A percentile compares a stretch with the other conserved stretches of the same genome.
Evolutionary conservation across 2,329 filamentous ascomycete genomes (phyloP).

Genomic region (Nothopassalora personata): DNA sequence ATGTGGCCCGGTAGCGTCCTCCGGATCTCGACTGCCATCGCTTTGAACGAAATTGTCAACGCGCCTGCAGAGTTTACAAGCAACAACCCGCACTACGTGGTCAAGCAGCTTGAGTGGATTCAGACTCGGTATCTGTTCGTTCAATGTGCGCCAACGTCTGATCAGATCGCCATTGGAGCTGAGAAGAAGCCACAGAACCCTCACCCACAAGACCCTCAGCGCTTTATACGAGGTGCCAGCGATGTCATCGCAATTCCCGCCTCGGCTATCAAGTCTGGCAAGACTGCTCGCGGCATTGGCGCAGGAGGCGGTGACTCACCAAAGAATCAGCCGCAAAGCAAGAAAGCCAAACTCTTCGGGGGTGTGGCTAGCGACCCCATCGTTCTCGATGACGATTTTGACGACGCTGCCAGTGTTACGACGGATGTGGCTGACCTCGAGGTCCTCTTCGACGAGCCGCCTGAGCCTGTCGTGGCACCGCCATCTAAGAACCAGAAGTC

Average conservation of each 20-base stretch:
- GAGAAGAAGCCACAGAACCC: constrained; percentile 21
- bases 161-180: constrained; percentile 14
- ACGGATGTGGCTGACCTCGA: constrained; percentile 47
- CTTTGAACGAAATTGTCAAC: constrained; percentile 83
- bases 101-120: constrained; percentile 75
- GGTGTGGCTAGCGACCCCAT: constrained; percentile 33
- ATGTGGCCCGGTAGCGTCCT: constrained; percentile 65
- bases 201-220: constrained; percentile 38
- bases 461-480: constrained; percentile 2
- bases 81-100: constrained; percentile 60
- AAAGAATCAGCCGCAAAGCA: constrained; percentile 10
- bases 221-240: constrained; percentile 39
- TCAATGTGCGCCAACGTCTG: constrained; percentile 24
- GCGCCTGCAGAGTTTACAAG: constrained; percentile 57
- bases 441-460: constrained; percentile 34
- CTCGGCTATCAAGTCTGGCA: constrained; percentile 46
- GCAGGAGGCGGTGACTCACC: constrained; percentile 1
- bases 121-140: constrained; percentile 82
- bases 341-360: constrained; percentile 25
- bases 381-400: constrained; percentile 33
- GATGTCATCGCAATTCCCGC: constrained; percentile 48
- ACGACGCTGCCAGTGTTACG: constrained; percentile 43
- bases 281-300: constrained; percentile 19
- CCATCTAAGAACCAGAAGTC: background rate
- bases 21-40: constrained; percentile 53